These are phyloP conservation scores for Przewalskia tangutica DNA, from an alignment of 257 asterid genomes.

Conservation along the genomic window DNA sequence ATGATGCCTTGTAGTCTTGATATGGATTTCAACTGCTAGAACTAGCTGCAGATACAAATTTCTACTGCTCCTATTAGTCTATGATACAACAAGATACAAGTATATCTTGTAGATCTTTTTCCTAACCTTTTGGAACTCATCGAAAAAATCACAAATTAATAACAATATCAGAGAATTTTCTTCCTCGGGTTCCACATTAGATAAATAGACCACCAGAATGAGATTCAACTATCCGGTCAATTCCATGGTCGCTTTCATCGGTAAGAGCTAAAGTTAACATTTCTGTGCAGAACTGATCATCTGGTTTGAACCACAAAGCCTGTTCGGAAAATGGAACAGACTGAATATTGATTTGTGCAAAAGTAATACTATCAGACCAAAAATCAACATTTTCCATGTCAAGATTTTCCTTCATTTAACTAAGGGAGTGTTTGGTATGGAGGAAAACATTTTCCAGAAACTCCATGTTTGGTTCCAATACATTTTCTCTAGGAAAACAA, in stretches of 20 bases:
- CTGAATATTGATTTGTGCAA: background rate
- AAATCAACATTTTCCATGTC: background rate
- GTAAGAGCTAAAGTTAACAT: slow-evolving; percentile 79
- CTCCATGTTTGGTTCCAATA: too few relatives aligned
- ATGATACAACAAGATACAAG: background rate
- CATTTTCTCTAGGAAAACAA: too few relatives aligned
- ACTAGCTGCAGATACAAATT: background rate
- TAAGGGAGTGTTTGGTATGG: too few relatives aligned
- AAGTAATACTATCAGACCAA: background rate
- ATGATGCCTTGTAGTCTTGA: background rate
- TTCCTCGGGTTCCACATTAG: background rate
- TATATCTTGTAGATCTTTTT: background rate
- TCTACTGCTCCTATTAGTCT: background rate
- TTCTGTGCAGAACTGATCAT: slow-evolving; percentile 80
- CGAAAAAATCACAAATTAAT: background rate
- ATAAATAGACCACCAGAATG: slow-evolving; percentile 8
- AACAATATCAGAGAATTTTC: background rate
- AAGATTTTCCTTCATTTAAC: background rate
- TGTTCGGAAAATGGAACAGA: slow-evolving; percentile 16
- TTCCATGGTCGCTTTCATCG: slow-evolving; percentile 52
- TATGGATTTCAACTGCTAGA: background rate
- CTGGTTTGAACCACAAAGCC: slow-evolving; percentile 82
- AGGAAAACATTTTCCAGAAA: too few relatives aligned
- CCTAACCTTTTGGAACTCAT: background rate
- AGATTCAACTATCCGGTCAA: slow-evolving; percentile 7